A percentile compares a stretch with the other conserved stretches of the same genome.
Evolutionary conservation across 2,329 filamentous ascomycete species (phyloP).

Genomic region (Botrytis pseudocinerea): DNA sequence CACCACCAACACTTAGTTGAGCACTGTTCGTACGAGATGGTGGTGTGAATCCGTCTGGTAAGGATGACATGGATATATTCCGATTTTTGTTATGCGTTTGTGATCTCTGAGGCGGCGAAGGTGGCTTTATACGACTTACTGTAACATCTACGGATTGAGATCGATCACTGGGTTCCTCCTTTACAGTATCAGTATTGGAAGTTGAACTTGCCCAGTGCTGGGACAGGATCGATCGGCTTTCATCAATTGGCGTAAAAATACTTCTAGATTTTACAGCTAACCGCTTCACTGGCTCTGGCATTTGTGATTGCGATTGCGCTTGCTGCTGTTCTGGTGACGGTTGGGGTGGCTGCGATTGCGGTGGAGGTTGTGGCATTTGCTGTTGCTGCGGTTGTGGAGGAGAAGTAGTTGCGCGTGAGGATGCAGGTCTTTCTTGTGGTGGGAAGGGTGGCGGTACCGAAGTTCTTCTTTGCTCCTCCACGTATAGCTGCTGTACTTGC

Average conservation of each 20-base stretch:
- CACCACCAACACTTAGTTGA: conserved; percentile 54
- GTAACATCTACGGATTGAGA: conserved; percentile 66
- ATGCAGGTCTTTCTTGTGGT: conserved; percentile 54
- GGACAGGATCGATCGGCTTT: conserved; percentile 82
- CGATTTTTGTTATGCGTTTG: conserved; percentile 49
- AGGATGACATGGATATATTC: conserved; percentile 49
- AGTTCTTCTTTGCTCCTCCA: conserved; percentile 73
- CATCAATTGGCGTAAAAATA: conserved; percentile 97
- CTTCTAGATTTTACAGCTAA: conserved; percentile 60
- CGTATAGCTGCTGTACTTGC: conserved; percentile 65
- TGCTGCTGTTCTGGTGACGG: conserved; percentile 46
- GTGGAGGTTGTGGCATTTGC: conserved; percentile 52
- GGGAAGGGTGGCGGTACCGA: conserved; percentile 72
- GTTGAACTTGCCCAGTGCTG: conserved; percentile 75
- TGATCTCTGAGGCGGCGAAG: conserved; percentile 52
- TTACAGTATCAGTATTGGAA: conserved; percentile 42
- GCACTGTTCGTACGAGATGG: conserved; percentile 78
- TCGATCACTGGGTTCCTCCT: conserved; percentile 44
- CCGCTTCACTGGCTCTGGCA: conserved; percentile 52
- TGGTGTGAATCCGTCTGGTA: conserved; percentile 67
- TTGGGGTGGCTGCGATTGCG: conserved; percentile 44
- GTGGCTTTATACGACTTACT: conserved; percentile 56
- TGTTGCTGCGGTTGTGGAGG: conserved; percentile 61
- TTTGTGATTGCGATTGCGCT: conserved; percentile 51
- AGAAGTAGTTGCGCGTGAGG: conserved; percentile 52